Evolutionary conservation across 1,139 yeast genomes (phyloP).

Genomic region (Eremothecium coryli): DNA sequence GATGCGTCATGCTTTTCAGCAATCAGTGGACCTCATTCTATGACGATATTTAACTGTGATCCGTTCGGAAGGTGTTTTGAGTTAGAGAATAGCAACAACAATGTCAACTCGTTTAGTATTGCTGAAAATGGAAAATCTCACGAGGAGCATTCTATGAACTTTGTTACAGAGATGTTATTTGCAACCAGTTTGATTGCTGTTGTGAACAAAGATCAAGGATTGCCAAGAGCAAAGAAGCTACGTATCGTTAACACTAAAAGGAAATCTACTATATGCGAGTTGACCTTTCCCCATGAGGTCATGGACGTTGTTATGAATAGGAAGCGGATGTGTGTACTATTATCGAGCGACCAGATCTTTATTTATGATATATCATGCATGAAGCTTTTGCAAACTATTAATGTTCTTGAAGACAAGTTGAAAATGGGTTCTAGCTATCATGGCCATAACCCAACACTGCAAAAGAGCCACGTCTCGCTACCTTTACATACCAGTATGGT

Average conservation of each 20-base stretch:
- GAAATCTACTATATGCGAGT: conserved; percentile 36
- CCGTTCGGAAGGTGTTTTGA: conserved; percentile 31
- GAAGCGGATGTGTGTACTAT: conserved; percentile 51
- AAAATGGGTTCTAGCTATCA: conserved; percentile 7
- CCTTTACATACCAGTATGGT: conserved; percentile 10
- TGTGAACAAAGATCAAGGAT: conserved; percentile 38
- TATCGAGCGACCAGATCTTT: conserved; percentile 54
- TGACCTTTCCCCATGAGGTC: conserved; percentile 56
- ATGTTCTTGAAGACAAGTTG: conserved; percentile 22
- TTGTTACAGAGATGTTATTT: conserved; percentile 54
- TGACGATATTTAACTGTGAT: conserved; percentile 29
- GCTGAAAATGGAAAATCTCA: conserved; percentile 1
- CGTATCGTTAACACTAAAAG: conserved; percentile 59
- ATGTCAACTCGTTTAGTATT: conserved; percentile 3
- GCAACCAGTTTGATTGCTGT: conserved; percentile 62
- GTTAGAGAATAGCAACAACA: conserved; percentile 14
- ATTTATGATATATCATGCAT: conserved; percentile 68
- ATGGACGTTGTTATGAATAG: conserved; percentile 57
- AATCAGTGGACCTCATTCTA: conserved; percentile 14
- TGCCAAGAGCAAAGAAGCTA: conserved; percentile 38
- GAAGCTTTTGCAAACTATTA: conserved; percentile 56
- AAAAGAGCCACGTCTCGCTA: not conserved
- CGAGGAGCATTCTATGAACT: conserved; percentile 6
- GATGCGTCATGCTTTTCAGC: conserved; percentile 30
- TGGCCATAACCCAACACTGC: conserved; percentile 3